Evolutionary conservation across 2,329 filamentous ascomycete genomes (phyloP).

Genomic region (Blastomyces silverae): DNA sequence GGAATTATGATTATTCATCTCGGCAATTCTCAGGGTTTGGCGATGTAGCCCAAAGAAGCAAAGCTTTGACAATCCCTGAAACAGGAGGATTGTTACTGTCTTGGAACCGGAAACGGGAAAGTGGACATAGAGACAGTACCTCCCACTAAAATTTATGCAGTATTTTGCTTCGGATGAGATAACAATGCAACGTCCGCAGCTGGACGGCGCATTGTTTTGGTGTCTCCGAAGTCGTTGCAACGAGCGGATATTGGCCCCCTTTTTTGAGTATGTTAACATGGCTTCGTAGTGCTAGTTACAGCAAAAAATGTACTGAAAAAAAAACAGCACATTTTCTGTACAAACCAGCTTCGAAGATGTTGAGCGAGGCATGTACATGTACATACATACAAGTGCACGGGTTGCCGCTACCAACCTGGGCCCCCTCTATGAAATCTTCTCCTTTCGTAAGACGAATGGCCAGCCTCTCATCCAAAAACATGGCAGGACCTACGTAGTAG

Average conservation of each 20-base stretch:
- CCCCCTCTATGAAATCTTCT: no score
- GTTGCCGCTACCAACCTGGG: neutral
- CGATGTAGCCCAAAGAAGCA: neutral
- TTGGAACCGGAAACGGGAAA: neutral
- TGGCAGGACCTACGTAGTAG: neutral
- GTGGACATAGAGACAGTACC: neutral
- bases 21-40: neutral
- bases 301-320: neutral
- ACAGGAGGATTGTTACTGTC: neutral
- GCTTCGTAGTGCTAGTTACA: neutral
- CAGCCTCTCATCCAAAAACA: neutral
- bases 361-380: neutral
- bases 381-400: neutral
- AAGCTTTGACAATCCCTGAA: conserved; percentile 5
- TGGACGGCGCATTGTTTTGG: neutral
- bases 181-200: conserved; percentile 7
- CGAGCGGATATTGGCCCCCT: neutral
- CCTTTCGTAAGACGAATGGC: neutral
- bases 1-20: neutral
- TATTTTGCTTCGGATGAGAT: neutral
- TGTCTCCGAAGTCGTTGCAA: neutral
- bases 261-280: neutral
- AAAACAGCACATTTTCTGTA: neutral
- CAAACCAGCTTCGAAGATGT: neutral
- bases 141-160: neutral